phyloP scores from a whole-genome alignment of 1,284 basidiomycete genomes.

The Microbotryum saponariae region DNA sequence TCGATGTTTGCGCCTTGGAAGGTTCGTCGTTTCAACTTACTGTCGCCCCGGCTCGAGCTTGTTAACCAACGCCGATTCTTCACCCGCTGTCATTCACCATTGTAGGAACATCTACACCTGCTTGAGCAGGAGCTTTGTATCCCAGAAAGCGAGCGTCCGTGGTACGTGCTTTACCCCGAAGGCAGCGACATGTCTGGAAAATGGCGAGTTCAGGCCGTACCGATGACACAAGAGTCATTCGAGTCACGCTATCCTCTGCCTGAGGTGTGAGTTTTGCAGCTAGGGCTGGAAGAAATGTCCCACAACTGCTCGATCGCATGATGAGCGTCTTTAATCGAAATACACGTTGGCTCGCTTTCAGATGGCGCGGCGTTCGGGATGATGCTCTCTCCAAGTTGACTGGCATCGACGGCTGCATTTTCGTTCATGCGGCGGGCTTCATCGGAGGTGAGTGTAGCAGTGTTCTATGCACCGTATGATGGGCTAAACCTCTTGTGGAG shows the following conservation, averaged over 20 bases:
- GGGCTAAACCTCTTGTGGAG: not conserved
- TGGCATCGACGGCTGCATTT: slow-evolving; percentile 73
- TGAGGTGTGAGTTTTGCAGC: slow-evolving; percentile 49
- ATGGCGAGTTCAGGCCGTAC: slow-evolving; percentile 93
- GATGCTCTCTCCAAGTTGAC: slow-evolving; percentile 63
- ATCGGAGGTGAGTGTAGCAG: slow-evolving; percentile 64
- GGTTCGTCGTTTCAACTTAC: slow-evolving; percentile 44
- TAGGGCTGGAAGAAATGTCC: not conserved
- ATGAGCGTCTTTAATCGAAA: too few relatives aligned
- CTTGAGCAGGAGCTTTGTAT: slow-evolving; percentile 58
- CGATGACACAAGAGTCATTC: slow-evolving; percentile 73
- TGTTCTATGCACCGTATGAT: not conserved
- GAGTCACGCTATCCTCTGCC: slow-evolving; percentile 85
- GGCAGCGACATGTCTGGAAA: slow-evolving; percentile 53
- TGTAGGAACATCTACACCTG: slow-evolving; percentile 83
- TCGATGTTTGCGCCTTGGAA: slow-evolving; percentile 80
- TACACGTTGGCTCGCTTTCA: slow-evolving; percentile 15
- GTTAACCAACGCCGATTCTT: not conserved
- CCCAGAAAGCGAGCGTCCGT: slow-evolving; percentile 49
- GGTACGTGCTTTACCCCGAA: slow-evolving; percentile 90
- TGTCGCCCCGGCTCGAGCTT: not conserved
- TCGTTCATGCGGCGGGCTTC: slow-evolving; percentile 91
- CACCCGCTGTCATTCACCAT: not conserved
- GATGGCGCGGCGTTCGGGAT: slow-evolving; percentile 87
- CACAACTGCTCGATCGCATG: not conserved